These are phyloP conservation scores for Lactarius sp. DNA, from an alignment of 768 basidiomycete species.

Conservation along the genomic window DNA sequence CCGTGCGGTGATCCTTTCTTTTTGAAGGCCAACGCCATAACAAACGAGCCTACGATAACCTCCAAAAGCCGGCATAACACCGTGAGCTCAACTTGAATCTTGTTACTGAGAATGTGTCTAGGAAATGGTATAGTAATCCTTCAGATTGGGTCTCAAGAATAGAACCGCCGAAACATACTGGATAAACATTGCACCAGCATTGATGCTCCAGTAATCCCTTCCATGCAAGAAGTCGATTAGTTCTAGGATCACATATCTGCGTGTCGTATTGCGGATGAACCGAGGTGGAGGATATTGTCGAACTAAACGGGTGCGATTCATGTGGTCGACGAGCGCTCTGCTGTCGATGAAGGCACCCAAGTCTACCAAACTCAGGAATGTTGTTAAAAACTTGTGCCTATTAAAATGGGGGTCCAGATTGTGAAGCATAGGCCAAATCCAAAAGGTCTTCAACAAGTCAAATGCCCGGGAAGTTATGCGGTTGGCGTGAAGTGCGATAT, in stretches of 20 bases:
- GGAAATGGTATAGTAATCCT: neutral
- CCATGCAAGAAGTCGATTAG: slow-evolving; percentile 12
- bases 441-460: slow-evolving; percentile 6
- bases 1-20: neutral
- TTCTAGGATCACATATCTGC: slow-evolving; percentile 4
- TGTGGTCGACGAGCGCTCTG: slow-evolving; percentile 5
- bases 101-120: slow-evolving; percentile 14
- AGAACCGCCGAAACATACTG: neutral
- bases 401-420: neutral
- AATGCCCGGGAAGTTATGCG: slow-evolving; percentile 2
- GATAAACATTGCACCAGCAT: slow-evolving; percentile 10
- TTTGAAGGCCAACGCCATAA: slow-evolving; percentile 9
- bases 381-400: slow-evolving; percentile 2
- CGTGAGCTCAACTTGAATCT: slow-evolving; percentile 9
- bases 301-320: slow-evolving; percentile 6
- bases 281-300: neutral
- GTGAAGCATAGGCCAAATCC: slow-evolving; percentile 16
- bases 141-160: neutral
- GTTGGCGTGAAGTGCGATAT: neutral
- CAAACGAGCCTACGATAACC: slow-evolving; percentile 6
- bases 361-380: slow-evolving; percentile 17
- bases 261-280: neutral
- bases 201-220: neutral
- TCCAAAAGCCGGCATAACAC: slow-evolving; percentile 19
- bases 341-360: slow-evolving; percentile 22